These are phyloP conservation scores for Mycena metata DNA, from an alignment of 768 basidiomycete genomes.

Conservation along the genomic window DNA sequence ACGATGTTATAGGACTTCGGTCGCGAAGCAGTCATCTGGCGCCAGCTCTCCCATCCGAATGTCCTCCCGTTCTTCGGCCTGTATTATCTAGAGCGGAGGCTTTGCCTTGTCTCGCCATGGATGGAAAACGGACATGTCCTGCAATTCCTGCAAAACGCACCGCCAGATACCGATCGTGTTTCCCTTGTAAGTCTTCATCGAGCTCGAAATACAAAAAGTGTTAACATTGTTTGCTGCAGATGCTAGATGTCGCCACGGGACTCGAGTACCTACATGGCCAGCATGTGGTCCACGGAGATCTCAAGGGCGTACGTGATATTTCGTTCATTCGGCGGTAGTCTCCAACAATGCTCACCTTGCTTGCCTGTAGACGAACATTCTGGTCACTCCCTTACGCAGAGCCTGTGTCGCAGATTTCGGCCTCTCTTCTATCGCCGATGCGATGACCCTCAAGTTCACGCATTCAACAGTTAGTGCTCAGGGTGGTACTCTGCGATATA, in stretches of 20 bases:
- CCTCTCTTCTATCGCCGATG: conserved; percentile 30
- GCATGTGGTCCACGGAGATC: conserved; percentile 38
- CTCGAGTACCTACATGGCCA: conserved; percentile 31
- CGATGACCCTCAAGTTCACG: conserved; percentile 24
- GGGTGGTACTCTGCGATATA: conserved; percentile 32
- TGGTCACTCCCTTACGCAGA: conserved; percentile 34
- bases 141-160: conserved; percentile 22
- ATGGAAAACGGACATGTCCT: conserved; percentile 33
- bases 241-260: conserved; percentile 23
- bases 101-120: conserved; percentile 34
- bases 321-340: background rate
- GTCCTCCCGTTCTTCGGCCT: conserved; percentile 38
- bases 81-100: conserved; percentile 11
- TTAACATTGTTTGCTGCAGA: conserved; percentile 15
- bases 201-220: background rate
- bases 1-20: conserved; percentile 28
- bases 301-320: conserved; percentile 37
- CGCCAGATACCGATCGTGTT: conserved; percentile 14
- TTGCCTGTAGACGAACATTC: conserved; percentile 31
- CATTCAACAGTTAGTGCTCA: conserved; percentile 24
- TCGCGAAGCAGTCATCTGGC: conserved; percentile 15
- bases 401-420: conserved; percentile 39
- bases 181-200: conserved; percentile 10
- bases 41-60: conserved; percentile 13
- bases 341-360: background rate